phyloP scores from a whole-genome alignment of 495 filamentous ascomycete genomes.

The Echria macrotheca region DNA sequence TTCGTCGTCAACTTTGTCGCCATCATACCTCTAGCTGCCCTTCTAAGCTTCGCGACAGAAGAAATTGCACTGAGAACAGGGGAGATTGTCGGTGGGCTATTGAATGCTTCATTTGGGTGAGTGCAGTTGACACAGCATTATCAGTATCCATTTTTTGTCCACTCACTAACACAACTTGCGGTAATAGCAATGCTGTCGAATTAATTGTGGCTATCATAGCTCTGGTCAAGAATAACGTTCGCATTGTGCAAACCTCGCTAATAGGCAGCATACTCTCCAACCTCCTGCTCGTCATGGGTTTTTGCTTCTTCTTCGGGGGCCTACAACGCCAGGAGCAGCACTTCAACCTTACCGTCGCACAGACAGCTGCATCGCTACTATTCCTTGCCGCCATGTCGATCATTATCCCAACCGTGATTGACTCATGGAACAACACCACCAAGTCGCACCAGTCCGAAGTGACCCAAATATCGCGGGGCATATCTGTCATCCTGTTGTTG shows the following conservation, averaged over 20 bases:
- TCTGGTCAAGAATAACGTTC: constrained; percentile 62
- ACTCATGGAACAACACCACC: no score
- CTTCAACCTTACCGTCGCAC: constrained; percentile 87
- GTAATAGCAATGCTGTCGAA: no score
- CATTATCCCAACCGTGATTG: no score
- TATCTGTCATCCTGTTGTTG: constrained; percentile 70
- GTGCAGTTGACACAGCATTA: no score
- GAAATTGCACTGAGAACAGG: constrained; percentile 76
- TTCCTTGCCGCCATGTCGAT: constrained; percentile 79
- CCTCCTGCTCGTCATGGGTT: constrained; percentile 78
- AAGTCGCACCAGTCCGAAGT: no score
- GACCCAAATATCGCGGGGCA: no score
- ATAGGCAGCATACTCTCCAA: constrained; percentile 88
- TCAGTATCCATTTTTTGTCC: no score
- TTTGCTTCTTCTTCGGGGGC: constrained; percentile 82
- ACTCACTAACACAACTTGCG: not conserved
- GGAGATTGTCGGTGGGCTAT: constrained; percentile 75
- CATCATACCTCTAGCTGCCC: constrained; percentile 76
- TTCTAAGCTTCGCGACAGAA: constrained; percentile 87
- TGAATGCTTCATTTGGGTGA: constrained; percentile 85
- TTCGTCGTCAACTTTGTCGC: constrained; percentile 86
- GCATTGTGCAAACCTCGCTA: constrained; percentile 80
- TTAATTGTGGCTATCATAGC: constrained; percentile 20
- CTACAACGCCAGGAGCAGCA: constrained; percentile 83
- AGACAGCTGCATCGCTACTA: constrained; percentile 88